Evolutionary conservation across 2,329 filamentous ascomycete species (phyloP).

Genomic region (Hypoxylon rubiginosum): DNA sequence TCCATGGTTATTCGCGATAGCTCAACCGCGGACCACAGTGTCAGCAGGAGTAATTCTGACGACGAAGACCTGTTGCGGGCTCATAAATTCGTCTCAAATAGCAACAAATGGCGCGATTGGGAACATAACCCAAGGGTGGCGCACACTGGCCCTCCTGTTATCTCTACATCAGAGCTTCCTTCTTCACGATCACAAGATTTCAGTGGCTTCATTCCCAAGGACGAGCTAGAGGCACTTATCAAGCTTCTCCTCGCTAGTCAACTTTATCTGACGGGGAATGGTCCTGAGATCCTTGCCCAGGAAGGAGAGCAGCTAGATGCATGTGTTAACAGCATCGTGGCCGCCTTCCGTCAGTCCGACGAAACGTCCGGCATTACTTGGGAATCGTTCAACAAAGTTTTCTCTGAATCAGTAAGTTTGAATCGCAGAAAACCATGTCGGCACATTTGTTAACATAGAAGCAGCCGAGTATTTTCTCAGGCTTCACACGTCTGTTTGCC

Average conservation of each 20-base stretch:
- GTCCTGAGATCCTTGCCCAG: background rate
- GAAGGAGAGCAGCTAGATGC: constrained; percentile 1
- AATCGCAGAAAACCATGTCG: background rate
- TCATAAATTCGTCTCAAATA: background rate
- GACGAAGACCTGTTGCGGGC: constrained; percentile 5
- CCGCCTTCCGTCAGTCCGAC: background rate
- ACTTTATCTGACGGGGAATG: background rate
- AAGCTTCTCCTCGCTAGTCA: background rate
- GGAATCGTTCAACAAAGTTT: background rate
- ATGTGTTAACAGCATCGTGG: background rate
- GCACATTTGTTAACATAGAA: background rate
- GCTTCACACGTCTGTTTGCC: constrained; percentile 1
- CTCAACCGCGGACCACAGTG: background rate
- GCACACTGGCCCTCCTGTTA: background rate
- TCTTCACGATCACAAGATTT: constrained; percentile 1
- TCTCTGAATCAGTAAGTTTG: constrained; percentile 1
- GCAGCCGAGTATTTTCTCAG: background rate
- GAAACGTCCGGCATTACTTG: background rate
- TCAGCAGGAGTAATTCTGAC: background rate
- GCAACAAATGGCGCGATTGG: constrained; percentile 5
- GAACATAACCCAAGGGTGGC: background rate
- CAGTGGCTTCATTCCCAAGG: background rate
- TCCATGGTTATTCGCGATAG: background rate
- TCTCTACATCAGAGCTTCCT: constrained; percentile 1
- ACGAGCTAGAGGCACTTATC: background rate